Evolutionary conservation across 2,329 filamentous ascomycete genomes (phyloP).

Genomic region (Aspergillus thermomutatus): DNA sequence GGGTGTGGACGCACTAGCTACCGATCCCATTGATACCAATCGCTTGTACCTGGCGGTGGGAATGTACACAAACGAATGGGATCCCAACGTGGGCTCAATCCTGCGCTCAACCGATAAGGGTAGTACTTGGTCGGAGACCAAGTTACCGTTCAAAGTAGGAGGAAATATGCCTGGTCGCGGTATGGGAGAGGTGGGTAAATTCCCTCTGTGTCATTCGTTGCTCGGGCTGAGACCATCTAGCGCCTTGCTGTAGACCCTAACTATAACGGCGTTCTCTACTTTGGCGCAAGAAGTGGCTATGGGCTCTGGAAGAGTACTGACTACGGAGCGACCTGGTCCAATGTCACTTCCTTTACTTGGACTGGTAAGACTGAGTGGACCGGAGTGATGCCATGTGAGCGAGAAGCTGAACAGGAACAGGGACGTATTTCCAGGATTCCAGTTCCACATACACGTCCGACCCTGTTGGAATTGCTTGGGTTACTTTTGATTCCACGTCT

Average conservation of each 20-base stretch:
- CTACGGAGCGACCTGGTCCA: slow-evolving; percentile 52
- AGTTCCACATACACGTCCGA: slow-evolving; percentile 48
- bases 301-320: slow-evolving; percentile 59
- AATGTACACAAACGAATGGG: slow-evolving; percentile 60
- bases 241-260: slow-evolving; percentile 57
- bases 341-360: slow-evolving; percentile 52
- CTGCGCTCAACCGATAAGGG: slow-evolving; percentile 55
- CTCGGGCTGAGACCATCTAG: neutral
- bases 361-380: slow-evolving; percentile 17
- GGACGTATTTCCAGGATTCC: slow-evolving; percentile 48
- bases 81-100: slow-evolving; percentile 55
- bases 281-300: slow-evolving; percentile 57
- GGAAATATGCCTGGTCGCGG: slow-evolving; percentile 62
- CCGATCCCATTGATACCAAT: slow-evolving; percentile 49
- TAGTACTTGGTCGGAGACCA: slow-evolving; percentile 49
- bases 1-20: slow-evolving; percentile 56
- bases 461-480: slow-evolving; percentile 49
- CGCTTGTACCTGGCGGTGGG: slow-evolving; percentile 55
- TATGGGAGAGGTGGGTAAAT: slow-evolving; percentile 46
- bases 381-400: neutral
- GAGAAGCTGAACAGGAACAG: slow-evolving; percentile 24
- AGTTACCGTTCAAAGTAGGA: slow-evolving; percentile 58
- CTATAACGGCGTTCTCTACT: slow-evolving; percentile 56
- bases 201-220: neutral
- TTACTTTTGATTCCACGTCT: slow-evolving; percentile 57